These are phyloP conservation scores for Candolleomyces aberdarensis DNA, from an alignment of 768 basidiomycete species.

Conservation along the genomic window DNA sequence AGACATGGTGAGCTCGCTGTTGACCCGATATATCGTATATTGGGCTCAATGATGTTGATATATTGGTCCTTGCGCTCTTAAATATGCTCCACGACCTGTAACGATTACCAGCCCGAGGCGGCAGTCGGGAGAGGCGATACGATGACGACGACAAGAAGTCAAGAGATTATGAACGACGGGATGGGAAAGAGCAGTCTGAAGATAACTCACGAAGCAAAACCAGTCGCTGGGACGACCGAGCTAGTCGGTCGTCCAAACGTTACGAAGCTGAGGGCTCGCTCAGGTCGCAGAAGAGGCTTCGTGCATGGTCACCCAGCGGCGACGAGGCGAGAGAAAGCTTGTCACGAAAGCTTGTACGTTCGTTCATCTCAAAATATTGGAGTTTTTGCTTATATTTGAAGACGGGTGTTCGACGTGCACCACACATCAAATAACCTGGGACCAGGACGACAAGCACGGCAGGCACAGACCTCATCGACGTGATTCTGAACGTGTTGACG, in stretches of 20 bases:
- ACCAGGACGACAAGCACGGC: background rate
- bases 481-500: background rate
- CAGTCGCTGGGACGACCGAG: background rate
- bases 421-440: background rate
- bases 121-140: background rate
- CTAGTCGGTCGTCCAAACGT: background rate
- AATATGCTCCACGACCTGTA: background rate
- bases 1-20: too few relatives aligned
- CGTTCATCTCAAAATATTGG: background rate
- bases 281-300: background rate
- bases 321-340: background rate
- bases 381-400: background rate
- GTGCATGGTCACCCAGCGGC: background rate
- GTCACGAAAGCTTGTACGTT: slow-evolving; percentile 2
- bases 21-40: too few relatives aligned
- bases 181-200: too few relatives aligned
- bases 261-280: background rate
- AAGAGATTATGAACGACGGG: background rate
- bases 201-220: background rate
- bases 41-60: too few relatives aligned
- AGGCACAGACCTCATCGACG: background rate
- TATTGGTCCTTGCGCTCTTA: background rate
- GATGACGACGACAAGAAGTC: background rate
- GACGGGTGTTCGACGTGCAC: background rate
- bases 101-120: background rate